Percentiles rank a stretch among this genome's conserved stretches.
These are phyloP conservation scores for Naganishia kalamii DNA, from an alignment of 768 basidiomycete genomes.

Conservation along the genomic window DNA sequence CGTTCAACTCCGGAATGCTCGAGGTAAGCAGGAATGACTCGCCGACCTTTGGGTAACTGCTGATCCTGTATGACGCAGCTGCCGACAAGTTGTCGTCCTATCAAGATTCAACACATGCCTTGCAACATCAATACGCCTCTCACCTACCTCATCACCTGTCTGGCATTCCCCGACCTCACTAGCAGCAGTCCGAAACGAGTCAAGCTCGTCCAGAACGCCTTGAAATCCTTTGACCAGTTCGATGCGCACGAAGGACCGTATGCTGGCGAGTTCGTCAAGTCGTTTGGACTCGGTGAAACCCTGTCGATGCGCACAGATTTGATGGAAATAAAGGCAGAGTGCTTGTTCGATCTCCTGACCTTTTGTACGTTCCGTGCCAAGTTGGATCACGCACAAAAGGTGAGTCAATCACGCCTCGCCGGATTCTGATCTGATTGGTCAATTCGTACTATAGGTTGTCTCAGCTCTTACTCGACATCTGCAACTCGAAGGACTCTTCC, in stretches of 20 bases:
- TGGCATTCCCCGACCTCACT: constrained; percentile 9
- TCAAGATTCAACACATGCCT: neutral
- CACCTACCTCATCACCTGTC: constrained; percentile 20
- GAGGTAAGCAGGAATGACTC: neutral
- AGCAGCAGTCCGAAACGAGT: constrained; percentile 22
- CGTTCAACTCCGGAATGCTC: neutral
- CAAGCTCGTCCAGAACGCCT: constrained; percentile 9
- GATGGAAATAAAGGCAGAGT: constrained; percentile 17
- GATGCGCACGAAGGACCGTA: constrained; percentile 13
- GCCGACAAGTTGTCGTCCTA: neutral
- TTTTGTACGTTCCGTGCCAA: constrained; percentile 13
- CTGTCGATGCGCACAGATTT: constrained; percentile 9
- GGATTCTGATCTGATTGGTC: neutral
- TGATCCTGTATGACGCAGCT: neutral
- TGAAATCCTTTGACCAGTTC: constrained; percentile 4
- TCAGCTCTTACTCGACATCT: constrained; percentile 7
- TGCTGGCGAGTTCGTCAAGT: neutral
- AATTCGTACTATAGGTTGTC: neutral
- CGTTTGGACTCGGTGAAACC: neutral
- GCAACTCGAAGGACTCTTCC: constrained; percentile 7
- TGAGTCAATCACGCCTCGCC: neutral
- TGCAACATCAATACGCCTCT: constrained; percentile 2
- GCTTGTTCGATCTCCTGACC: constrained; percentile 6
- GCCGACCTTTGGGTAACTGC: neutral
- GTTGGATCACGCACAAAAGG: constrained; percentile 8